These are phyloP conservation scores for Datisca glomerata DNA, from an alignment of 306 rosid species.

Conservation along the genomic window DNA sequence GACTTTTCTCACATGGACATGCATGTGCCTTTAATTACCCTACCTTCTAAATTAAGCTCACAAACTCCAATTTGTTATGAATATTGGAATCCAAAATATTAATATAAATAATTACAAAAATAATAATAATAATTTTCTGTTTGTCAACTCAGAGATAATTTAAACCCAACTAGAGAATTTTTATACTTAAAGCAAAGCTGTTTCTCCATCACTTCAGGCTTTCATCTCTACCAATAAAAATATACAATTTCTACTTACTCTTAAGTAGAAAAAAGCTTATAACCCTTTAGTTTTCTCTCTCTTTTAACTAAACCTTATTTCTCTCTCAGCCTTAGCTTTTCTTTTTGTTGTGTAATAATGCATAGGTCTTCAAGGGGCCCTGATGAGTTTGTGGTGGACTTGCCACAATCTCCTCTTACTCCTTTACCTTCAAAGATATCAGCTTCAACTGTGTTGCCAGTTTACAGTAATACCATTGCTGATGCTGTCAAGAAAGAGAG, in stretches of 20 bases:
- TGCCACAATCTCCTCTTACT: conserved; percentile 2
- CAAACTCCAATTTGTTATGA: too few relatives aligned
- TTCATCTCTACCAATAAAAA: not conserved
- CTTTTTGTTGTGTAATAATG: conserved; percentile 14
- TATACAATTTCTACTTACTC: not conserved
- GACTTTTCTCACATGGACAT: conserved; percentile 18
- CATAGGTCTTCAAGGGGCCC: conserved; percentile 27
- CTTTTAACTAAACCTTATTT: not conserved
- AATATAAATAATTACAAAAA: too few relatives aligned
- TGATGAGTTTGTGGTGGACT: conserved; percentile 27
- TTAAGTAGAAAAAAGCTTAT: not conserved
- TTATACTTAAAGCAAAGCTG: conserved; percentile 16
- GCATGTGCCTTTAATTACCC: conserved; percentile 13
- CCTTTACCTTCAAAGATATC: conserved; percentile 20
- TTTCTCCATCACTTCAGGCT: conserved; percentile 12
- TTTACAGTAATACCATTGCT: conserved; percentile 17
- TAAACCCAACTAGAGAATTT: not conserved
- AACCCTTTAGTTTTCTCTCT: not conserved
- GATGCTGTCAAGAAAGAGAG: conserved; percentile 34
- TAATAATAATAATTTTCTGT: not conserved
- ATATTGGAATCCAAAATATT: too few relatives aligned
- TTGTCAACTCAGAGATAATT: conserved; percentile 16
- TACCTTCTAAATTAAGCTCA: not conserved
- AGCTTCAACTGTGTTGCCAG: conserved; percentile 32
- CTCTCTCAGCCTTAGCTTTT: not conserved